Conservation (phyloP, 140 eudicot species). For the Bidens hawaiensis region DNA sequence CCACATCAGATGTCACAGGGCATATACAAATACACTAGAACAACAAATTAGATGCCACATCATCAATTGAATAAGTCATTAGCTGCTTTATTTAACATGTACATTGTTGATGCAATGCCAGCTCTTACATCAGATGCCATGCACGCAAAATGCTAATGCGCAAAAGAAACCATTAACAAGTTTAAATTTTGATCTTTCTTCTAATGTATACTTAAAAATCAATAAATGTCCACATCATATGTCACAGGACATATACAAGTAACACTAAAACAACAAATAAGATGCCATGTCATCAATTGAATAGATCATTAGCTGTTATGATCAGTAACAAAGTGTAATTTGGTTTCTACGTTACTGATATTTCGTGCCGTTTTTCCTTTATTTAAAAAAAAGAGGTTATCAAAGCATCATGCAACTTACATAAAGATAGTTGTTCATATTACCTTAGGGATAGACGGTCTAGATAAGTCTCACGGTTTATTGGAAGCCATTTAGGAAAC, state of each 20-base stretch:
- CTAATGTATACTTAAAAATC: background rate
- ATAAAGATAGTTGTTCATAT: constrained; percentile 9
- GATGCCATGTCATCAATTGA: background rate
- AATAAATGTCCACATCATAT: background rate
- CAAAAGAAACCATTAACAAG: background rate
- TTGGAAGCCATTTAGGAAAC: constrained; percentile 97
- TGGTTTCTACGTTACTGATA: background rate
- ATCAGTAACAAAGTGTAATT: background rate
- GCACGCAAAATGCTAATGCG: background rate
- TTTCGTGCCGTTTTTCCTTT: too few species aligned
- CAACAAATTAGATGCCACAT: background rate
- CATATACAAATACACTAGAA: background rate
- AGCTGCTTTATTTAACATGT: background rate
- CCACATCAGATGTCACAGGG: background rate
- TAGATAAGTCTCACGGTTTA: constrained; percentile 96
- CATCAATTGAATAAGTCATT: background rate
- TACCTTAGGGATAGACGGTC: constrained; percentile 90
- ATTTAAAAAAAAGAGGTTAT: too few species aligned
- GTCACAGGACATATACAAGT: background rate
- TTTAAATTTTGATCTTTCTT: background rate
- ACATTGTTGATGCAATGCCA: background rate
- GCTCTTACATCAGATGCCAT: background rate
- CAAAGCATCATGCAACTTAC: background rate
- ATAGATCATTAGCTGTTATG: background rate
- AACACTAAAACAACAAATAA: background rate